Base-by-base conservation (phyloP, 2,329 filamentous ascomycete genomes). In the Sporothrix brasiliensis region DNA sequence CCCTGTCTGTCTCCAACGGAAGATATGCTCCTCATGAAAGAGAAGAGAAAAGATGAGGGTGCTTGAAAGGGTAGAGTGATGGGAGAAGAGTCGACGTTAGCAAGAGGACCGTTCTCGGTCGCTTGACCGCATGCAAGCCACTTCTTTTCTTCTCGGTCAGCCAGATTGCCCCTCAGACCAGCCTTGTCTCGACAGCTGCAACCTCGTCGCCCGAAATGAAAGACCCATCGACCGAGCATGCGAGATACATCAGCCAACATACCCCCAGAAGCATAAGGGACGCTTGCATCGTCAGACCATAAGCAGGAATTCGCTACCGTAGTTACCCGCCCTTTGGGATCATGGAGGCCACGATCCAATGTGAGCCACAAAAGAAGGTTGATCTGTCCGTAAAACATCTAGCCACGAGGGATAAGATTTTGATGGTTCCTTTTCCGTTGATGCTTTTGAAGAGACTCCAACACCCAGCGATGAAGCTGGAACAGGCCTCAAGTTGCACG, bases 351-450 rank as follows among this genome's bases (percentile, higher is more conserved):
- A 68, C 52, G 52, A 41, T 66, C 65, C 52, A 41, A 13, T 41
- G 34, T 4, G 41, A 24, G 49, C 41, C 41, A 47, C 7, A 61
- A 76, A 70, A 76, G 75, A 75, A 71, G 73, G 74, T 76, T 80
- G 76, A 81, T 88, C 87, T 90, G 88, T 94, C 92, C 85, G 90
- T 93, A 78, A 19, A 89, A 56, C 86, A 91, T 92, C 92, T 87
- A 90, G 88, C 90, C 91, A 89, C 92, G 91, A 80, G 85, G 90
- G 92, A 97, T 90, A 89, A 83, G 92, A 95, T 93, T 97, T 97
- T 97, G 91, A 84, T 91, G 94, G 47, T 39, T 90, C 91, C 89
- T 91, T 94, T 90, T 91, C 89, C 91, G 89, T 88, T 88, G 77
- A 77, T 30, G 41, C 41, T 65, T 69, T 69, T 56, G 21, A 27